These are phyloP conservation scores for Termitomyces sp. DNA, from an alignment of 768 basidiomycete species.

Conservation along the genomic window DNA sequence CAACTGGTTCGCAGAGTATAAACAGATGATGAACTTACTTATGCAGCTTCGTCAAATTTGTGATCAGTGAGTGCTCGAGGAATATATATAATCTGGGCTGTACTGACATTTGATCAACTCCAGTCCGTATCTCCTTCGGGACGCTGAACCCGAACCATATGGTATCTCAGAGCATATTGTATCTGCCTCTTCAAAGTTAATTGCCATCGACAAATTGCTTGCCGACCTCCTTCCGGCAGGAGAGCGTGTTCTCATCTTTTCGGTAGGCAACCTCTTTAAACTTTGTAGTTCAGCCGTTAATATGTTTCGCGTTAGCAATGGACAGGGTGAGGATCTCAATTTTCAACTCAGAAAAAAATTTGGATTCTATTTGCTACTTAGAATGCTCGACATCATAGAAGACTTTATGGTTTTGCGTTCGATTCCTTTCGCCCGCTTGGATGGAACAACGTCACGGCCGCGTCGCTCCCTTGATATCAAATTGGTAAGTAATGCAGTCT, in stretches of 20 bases:
- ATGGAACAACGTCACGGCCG: constrained; percentile 48
- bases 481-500: constrained; percentile 29
- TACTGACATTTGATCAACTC: background rate
- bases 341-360: background rate
- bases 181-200: constrained; percentile 49
- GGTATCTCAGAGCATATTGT: constrained; percentile 49
- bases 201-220: constrained; percentile 54
- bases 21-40: constrained; percentile 58
- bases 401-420: constrained; percentile 58
- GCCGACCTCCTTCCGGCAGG: constrained; percentile 49
- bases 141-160: constrained; percentile 44
- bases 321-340: constrained; percentile 32
- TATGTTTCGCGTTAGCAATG: constrained; percentile 42
- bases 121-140: constrained; percentile 45
- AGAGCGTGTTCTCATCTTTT: constrained; percentile 64
- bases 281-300: background rate
- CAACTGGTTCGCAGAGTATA: constrained; percentile 33
- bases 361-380: constrained; percentile 14
- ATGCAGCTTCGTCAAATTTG: constrained; percentile 69
- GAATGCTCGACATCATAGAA: constrained; percentile 66
- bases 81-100: no score
- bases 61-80: constrained; percentile 45
- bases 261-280: constrained; percentile 29
- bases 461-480: constrained; percentile 53
- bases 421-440: constrained; percentile 56